Conservation (phyloP, 345 rosid genomes). For the Odontarrhena argentea region DNA sequence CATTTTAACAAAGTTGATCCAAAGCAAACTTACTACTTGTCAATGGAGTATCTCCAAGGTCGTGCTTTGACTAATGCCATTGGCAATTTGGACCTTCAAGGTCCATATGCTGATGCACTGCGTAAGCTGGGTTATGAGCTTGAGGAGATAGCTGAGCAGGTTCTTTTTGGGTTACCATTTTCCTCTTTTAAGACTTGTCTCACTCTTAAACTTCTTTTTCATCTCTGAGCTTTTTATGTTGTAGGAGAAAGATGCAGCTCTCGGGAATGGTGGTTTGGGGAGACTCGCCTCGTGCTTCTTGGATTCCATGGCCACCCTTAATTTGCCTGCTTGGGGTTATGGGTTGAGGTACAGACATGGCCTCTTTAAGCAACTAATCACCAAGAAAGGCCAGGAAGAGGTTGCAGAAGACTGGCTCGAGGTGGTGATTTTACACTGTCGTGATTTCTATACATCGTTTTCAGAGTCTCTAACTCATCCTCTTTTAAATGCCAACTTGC, state of each 20-base stretch:
- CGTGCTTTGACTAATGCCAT: constrained; percentile 87
- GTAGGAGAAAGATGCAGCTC: constrained; percentile 98
- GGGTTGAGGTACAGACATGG: constrained; percentile 96
- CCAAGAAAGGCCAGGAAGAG: constrained; percentile 94
- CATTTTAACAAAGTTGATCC: constrained; percentile 83
- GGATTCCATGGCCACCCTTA: constrained; percentile 94
- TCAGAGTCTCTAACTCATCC: constrained; percentile 21
- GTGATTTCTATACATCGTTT: constrained; percentile 27
- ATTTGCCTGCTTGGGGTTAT: constrained; percentile 99
- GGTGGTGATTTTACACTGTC: constrained; percentile 44
- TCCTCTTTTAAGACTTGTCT: constrained; percentile 1
- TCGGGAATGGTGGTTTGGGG: constrained; percentile 98
- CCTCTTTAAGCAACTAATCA: constrained; percentile 80
- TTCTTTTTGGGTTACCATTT: constrained; percentile 29
- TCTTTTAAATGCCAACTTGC: constrained; percentile 47
- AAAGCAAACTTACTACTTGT: constrained; percentile 90
- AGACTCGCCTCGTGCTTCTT: constrained; percentile 96
- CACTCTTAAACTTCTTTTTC: neutral
- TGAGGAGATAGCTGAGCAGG: constrained; percentile 92
- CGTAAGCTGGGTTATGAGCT: constrained; percentile 76
- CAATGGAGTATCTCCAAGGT: constrained; percentile 99
- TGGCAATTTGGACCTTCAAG: constrained; percentile 70
- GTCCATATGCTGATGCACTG: constrained; percentile 82
- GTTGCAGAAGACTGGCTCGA: constrained; percentile 99
- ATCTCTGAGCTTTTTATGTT: constrained; percentile 19